Base-by-base conservation (phyloP, 2,329 filamentous ascomycete species). In the Fusarium kyushuense region DNA sequence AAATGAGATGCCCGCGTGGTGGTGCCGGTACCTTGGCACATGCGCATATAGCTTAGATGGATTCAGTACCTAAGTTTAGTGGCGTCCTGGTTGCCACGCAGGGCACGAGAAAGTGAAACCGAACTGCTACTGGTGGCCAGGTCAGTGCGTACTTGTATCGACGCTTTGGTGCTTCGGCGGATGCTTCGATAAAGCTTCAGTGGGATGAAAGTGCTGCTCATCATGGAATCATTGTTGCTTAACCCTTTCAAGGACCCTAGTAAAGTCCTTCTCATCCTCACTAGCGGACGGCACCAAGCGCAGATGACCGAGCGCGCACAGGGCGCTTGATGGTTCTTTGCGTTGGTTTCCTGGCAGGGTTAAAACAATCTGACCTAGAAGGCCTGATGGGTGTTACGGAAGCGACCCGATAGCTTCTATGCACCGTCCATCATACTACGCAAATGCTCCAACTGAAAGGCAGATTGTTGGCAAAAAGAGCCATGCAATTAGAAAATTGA, bases 241-340 rank as follows among this genome's bases (percentile, higher is more conserved):
- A 40, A 49, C 65, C 45, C 65, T 63, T 65, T 54, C 43, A 64
- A 63, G 59, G 53, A 67, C 60, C 71, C 70, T 57, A 27, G 63
- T 60, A 60, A 57, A 43, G 51, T 60, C 52, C 61, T 65, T 58
- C 55, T 65, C 43, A 57, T 55, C 63, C 58, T 57, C 54, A 46
- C 65, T 69, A 70, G 66, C 48, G 67, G 62, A 61, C 68, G 67
- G 72, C 71, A 63, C 72, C 72, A 71, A 71, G 72, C 69, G 72
- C 72, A 74, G 65, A 74, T 74, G 72, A 74, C 72, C 72, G 72
- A 74, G 67, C 65, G 69, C 71, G 72, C 72, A 74, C 72, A 71
- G 72, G 63, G 63, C 72, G 69, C 63, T 51, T 46, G 57, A 46
- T 42, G 69, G 71, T 58, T 63, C 67, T 46, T 60, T 54, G 19